Conservation (phyloP, 1,139 yeast species). For the Candida sojae region DNA sequence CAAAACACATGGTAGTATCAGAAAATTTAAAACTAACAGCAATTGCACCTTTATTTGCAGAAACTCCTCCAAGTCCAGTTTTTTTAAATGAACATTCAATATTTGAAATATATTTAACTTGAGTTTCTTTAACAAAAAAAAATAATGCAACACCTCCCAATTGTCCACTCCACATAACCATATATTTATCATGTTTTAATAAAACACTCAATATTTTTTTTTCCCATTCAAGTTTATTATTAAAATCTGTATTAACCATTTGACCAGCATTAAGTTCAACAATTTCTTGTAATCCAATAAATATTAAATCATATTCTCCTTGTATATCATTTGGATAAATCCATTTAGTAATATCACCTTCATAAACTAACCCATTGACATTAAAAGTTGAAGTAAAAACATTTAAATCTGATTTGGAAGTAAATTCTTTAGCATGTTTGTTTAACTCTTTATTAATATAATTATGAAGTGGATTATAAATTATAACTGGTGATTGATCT, state of each 20-base stretch:
- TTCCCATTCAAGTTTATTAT: slow-evolving; percentile 79
- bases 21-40: slow-evolving; percentile 81
- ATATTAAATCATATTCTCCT: slow-evolving; percentile 60
- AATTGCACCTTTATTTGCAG: slow-evolving; percentile 95
- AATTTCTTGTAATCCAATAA: slow-evolving; percentile 88
- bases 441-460: slow-evolving; percentile 57
- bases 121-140: slow-evolving; percentile 61
- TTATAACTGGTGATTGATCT: slow-evolving; percentile 46
- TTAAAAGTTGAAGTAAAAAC: slow-evolving; percentile 71
- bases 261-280: slow-evolving; percentile 91
- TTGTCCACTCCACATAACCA: slow-evolving; percentile 81
- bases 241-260: slow-evolving; percentile 79
- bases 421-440: slow-evolving; percentile 50
- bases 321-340: slow-evolving; percentile 44
- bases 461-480: slow-evolving; percentile 73
- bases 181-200: slow-evolving; percentile 53
- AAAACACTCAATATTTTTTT: slow-evolving; percentile 59
- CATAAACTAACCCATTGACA: slow-evolving; percentile 60
- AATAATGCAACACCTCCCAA: slow-evolving; percentile 88
- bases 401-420: slow-evolving; percentile 50
- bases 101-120: slow-evolving; percentile 53
- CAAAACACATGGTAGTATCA: slow-evolving; percentile 72
- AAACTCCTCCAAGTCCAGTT: slow-evolving; percentile 92
- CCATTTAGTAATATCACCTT: slow-evolving; percentile 59
- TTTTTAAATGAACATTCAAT: slow-evolving; percentile 82